Percentiles rank a stretch among this genome's conserved stretches.
phyloP scores from a whole-genome alignment of 805 yeast genomes.

The Myxozyma neglecta region DNA sequence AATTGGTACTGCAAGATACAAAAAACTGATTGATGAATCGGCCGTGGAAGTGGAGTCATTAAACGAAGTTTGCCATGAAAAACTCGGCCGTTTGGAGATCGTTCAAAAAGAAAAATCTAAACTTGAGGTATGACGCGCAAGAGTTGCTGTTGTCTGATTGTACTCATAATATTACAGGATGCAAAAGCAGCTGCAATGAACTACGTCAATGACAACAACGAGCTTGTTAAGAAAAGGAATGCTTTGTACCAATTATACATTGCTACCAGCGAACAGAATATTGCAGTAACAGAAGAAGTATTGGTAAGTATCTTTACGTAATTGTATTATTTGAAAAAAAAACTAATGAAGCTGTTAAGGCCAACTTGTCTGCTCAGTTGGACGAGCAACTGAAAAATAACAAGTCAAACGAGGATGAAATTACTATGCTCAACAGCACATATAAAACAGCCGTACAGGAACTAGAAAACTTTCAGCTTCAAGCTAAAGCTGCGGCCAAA shows the following conservation, averaged over 20 bases:
- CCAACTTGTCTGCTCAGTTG: constrained; percentile 46
- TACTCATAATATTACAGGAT: constrained; percentile 43
- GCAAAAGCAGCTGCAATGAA: constrained; percentile 68
- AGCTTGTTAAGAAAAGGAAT: constrained; percentile 53
- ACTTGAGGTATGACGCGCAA: constrained; percentile 34
- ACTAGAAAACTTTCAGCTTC: constrained; percentile 36
- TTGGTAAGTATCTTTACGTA: constrained; percentile 33
- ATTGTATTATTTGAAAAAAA: not conserved
- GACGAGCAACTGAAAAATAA: constrained; percentile 48
- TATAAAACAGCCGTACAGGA: constrained; percentile 27
- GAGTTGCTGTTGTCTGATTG: not conserved
- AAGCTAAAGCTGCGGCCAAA: constrained; percentile 37
- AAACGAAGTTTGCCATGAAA: constrained; percentile 78
- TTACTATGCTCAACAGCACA: constrained; percentile 37
- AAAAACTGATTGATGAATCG: constrained; percentile 68
- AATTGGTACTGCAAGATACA: constrained; percentile 88
- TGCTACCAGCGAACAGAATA: constrained; percentile 43
- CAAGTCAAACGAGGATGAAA: constrained; percentile 44
- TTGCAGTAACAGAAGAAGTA: constrained; percentile 45
- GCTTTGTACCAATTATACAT: constrained; percentile 51
- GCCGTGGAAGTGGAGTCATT: constrained; percentile 63
- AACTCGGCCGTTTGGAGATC: constrained; percentile 72
- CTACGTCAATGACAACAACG: constrained; percentile 65
- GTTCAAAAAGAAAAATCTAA: constrained; percentile 72
- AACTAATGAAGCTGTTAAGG: not conserved